Evolutionary conservation across 345 rosid genomes (phyloP), one percentile per base, ranked within the genome.

Genomic region (Sisymbrium irio): DNA sequence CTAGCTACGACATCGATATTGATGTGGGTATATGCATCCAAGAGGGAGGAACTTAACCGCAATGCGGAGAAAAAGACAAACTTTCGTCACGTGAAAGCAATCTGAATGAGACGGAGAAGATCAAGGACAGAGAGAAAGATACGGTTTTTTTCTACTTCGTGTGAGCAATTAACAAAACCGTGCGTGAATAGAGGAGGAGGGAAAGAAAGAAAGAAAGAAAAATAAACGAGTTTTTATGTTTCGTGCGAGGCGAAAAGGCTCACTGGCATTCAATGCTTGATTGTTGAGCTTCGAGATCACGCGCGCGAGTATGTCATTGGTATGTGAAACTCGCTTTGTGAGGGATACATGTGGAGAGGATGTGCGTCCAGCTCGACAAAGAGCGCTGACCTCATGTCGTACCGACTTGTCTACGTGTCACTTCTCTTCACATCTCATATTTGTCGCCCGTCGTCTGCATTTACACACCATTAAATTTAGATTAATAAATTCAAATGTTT

Each of bases 111-210:
- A 40, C 55, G 57, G 32, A 42, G 61, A 69, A 1, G 47, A 37
- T 5, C 71, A 53, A 6, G 44, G 27, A 74, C 66, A 65, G 60
- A 65, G 61, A 67, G 65, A 82, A 49, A 18, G 82, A 56, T 67
- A 78, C 82, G 71, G 63, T 18, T 6, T 85, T 4, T 85, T 69
- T 83, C 50, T 61, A n/a, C 88, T 84, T 85, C 71, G 59, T 35
- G 82, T 75, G 81, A 69, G 86, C 32, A 47, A 27, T 45, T 50
- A 84, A 89, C 90, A 81, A 89, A 78, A 84, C 66, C 80, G 54
- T 40, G 47, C 41, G 41, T 50, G 56, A 41, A 47, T 42, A 51
- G 49, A 69, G 68, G 46, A 50, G 55, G 68, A 57, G 74, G 65
- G 17, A 74, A 42, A 27, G 4, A 27, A 27, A 3, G 28, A 1